Percentiles rank a stretch among this genome's conserved stretches.
Conservation (phyloP, 2,329 filamentous ascomycete genomes). For the Zymoseptoria brevis region DNA sequence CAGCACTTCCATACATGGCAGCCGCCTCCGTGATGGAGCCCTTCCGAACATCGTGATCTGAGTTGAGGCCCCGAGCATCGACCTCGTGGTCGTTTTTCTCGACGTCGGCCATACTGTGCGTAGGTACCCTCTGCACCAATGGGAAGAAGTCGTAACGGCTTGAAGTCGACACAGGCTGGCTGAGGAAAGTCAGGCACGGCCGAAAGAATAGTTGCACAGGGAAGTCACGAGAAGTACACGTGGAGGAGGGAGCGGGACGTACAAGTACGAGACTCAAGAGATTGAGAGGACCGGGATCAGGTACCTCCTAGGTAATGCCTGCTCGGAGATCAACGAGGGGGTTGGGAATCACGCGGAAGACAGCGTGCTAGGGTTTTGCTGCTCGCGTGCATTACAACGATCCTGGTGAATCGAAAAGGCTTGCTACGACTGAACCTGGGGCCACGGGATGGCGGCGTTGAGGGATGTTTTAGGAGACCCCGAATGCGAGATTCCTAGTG, state of each 20-base stretch:
- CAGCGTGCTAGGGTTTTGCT: neutral
- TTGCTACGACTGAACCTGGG: neutral
- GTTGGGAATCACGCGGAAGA: neutral
- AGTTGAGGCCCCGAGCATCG: neutral
- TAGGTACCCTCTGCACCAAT: neutral
- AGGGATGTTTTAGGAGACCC: neutral
- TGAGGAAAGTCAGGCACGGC: neutral
- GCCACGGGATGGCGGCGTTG: neutral
- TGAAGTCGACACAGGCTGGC: neutral
- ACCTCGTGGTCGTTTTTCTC: slow-evolving; percentile 8
- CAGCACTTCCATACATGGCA: slow-evolving; percentile 45
- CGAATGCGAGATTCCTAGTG: no score
- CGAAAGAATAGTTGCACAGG: neutral
- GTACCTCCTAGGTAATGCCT: neutral
- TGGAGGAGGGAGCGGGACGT: neutral
- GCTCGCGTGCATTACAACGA: neutral
- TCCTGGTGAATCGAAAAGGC: neutral
- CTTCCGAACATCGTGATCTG: slow-evolving; percentile 5
- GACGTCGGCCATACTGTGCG: slow-evolving; percentile 7
- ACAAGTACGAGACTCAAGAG: neutral
- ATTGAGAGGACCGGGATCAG: neutral
- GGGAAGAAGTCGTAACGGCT: neutral
- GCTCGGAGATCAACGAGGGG: neutral
- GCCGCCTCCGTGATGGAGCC: slow-evolving; percentile 38
- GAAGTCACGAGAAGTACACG: neutral